Conservation (phyloP, 164 flowering plant species). For the Chimonanthus praecox region DNA sequence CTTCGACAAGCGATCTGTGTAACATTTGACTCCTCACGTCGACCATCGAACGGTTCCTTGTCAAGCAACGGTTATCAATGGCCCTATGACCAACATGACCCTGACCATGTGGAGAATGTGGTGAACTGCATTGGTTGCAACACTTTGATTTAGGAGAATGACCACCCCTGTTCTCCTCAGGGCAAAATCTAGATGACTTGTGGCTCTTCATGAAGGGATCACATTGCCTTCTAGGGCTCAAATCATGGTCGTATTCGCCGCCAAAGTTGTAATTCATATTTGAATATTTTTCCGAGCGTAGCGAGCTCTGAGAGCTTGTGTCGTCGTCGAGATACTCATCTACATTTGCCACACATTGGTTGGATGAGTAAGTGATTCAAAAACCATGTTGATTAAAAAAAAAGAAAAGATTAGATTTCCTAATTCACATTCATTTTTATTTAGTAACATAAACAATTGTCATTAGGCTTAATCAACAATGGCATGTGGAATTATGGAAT, state of each 20-base stretch:
- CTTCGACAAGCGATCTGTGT: constrained; percentile 53
- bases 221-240: constrained; percentile 14
- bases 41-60: constrained; percentile 37
- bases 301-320: constrained; percentile 53
- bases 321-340: constrained; percentile 45
- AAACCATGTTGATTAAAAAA: no score
- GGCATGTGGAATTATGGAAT: no score
- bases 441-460: no score
- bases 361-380: no score
- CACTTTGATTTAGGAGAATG: not conserved
- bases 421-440: no score
- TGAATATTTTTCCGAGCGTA: constrained; percentile 41
- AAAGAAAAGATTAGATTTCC: no score
- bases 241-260: constrained; percentile 26
- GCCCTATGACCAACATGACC: not conserved
- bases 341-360: constrained; percentile 18
- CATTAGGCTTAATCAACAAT: no score
- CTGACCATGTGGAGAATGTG: not conserved
- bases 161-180: constrained; percentile 17
- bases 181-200: constrained; percentile 45
- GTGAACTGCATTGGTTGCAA: constrained; percentile 3
- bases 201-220: constrained; percentile 14
- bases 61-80: constrained; percentile 8
- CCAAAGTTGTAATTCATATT: constrained; percentile 35
- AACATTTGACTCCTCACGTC: constrained; percentile 67